Percentiles rank a stretch among this genome's conserved stretches.
phyloP scores from a whole-genome alignment of 2,329 filamentous ascomycete species.

The Monascus ruber region DNA sequence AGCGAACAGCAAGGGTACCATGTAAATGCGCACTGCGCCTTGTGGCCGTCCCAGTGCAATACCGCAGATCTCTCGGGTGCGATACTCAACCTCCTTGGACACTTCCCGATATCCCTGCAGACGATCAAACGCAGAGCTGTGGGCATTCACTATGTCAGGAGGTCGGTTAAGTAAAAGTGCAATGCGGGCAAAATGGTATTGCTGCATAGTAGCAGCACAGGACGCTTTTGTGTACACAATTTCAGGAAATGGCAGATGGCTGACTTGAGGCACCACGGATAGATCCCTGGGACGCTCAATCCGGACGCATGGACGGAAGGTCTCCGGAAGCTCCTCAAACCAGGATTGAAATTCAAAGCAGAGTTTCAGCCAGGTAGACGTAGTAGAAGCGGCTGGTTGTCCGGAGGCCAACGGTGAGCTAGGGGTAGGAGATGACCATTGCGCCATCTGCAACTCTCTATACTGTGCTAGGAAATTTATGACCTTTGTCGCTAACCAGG shows the following conservation, averaged over 20 bases:
- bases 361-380: slow-evolving; percentile 43
- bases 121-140: slow-evolving; percentile 42
- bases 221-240: slow-evolving; percentile 51
- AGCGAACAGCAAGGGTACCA: slow-evolving; percentile 48
- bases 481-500: slow-evolving; percentile 52
- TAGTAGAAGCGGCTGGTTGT: slow-evolving; percentile 23
- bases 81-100: slow-evolving; percentile 42
- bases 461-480: slow-evolving; percentile 51
- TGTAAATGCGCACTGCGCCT: slow-evolving; percentile 46
- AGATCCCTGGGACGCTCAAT: slow-evolving; percentile 28
- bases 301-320: slow-evolving; percentile 44
- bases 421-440: slow-evolving; percentile 11
- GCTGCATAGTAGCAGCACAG: slow-evolving; percentile 53
- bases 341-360: slow-evolving; percentile 46
- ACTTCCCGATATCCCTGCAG: slow-evolving; percentile 47
- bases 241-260: slow-evolving; percentile 37
- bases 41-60: slow-evolving; percentile 46
- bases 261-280: slow-evolving; percentile 19
- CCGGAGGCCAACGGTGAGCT: slow-evolving; percentile 11
- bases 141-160: slow-evolving; percentile 41
- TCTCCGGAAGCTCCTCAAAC: slow-evolving; percentile 46
- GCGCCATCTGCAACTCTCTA: slow-evolving; percentile 37
- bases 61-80: slow-evolving; percentile 48
- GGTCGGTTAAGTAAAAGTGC: slow-evolving; percentile 51
- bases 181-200: slow-evolving; percentile 54